Evolutionary conservation across 345 rosid species (phyloP).

Genomic region (Salix caprea): DNA sequence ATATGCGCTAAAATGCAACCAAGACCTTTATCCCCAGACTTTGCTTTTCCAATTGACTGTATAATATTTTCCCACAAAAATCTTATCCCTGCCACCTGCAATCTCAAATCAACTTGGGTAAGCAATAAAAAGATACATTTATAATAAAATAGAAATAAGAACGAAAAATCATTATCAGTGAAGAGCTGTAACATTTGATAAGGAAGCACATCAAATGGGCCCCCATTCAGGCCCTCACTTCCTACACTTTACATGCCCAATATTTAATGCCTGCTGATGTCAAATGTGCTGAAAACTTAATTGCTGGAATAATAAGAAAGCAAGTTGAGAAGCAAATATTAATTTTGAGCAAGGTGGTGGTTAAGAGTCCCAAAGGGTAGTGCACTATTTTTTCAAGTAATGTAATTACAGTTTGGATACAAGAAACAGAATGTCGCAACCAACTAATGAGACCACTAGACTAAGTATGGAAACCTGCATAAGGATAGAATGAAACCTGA

Average conservation of each 20-base stretch:
- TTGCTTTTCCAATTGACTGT: slow-evolving; percentile 76
- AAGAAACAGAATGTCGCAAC: background rate
- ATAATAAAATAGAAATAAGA: background rate
- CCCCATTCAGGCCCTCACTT: background rate
- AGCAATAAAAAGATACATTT: slow-evolving; percentile 3
- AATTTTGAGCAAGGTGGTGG: background rate
- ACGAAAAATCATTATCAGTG: slow-evolving; percentile 2
- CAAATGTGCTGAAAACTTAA: background rate
- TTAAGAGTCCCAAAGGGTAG: background rate
- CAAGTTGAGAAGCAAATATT: background rate
- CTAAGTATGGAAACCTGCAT: background rate
- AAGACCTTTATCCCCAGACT: slow-evolving; percentile 92
- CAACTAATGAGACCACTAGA: background rate
- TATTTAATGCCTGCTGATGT: background rate
- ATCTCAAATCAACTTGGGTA: slow-evolving; percentile 13
- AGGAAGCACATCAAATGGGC: background rate
- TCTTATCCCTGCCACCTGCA: slow-evolving; percentile 90
- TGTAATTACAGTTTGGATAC: background rate
- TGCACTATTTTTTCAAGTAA: background rate
- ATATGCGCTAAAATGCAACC: slow-evolving; percentile 99
- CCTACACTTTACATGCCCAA: background rate
- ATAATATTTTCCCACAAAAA: slow-evolving; percentile 98
- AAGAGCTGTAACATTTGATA: background rate
- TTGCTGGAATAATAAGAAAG: background rate
- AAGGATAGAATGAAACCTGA: slow-evolving; percentile 57